Conservation (phyloP, 345 rosid species). For the Mercurialis annua region DNA sequence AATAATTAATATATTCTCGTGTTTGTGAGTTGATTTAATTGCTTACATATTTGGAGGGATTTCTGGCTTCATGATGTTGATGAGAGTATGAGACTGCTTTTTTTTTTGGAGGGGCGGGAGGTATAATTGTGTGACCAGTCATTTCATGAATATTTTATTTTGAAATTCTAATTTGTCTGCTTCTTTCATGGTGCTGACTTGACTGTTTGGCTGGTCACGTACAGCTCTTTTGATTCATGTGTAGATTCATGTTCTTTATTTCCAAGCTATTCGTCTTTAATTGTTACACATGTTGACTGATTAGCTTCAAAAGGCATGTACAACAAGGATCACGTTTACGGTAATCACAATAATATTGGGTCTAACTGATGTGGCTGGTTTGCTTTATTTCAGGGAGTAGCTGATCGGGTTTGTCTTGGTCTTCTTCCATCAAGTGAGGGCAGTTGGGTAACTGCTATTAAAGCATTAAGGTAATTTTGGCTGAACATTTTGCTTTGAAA, state of each 20-base stretch:
- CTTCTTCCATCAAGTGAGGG: conserved; percentile 88
- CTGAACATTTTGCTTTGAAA: background rate
- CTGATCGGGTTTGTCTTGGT: conserved; percentile 87
- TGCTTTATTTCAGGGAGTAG: conserved; percentile 58
- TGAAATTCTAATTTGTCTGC: background rate
- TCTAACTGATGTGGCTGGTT: conserved; percentile 9
- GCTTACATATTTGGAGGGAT: background rate
- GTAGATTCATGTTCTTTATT: background rate
- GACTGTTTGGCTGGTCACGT: background rate
- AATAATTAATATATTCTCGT: background rate
- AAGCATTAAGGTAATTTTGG: conserved; percentile 68
- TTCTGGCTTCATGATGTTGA: background rate
- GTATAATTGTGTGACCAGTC: background rate
- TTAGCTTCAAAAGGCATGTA: conserved; percentile 4
- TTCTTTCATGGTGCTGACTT: background rate
- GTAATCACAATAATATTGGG: background rate
- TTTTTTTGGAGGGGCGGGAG: no score
- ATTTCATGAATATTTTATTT: background rate
- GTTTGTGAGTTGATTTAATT: background rate
- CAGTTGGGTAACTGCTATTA: conserved; percentile 83
- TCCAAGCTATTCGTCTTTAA: background rate
- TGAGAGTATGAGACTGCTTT: background rate
- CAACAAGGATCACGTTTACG: background rate
- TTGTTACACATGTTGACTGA: background rate
- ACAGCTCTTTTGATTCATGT: background rate